Percentiles rank a stretch among this genome's conserved stretches.
These are phyloP conservation scores for Breviolum minutum DNA, from an alignment of 73 alveolate genomes.

Conservation along the genomic window DNA sequence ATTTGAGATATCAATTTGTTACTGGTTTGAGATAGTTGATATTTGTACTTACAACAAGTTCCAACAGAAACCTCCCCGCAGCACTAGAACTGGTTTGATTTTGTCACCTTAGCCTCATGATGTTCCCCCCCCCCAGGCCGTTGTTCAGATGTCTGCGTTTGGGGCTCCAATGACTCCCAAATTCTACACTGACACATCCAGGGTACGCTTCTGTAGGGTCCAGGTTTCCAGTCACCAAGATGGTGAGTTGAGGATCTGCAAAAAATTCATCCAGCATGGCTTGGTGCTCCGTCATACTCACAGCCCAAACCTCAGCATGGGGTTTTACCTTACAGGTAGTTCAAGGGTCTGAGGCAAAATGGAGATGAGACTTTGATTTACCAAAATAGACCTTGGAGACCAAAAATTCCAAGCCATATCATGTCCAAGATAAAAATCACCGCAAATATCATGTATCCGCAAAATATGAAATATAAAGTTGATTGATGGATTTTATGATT, in stretches of 20 bases:
- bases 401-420: too few relatives aligned
- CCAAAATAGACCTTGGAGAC: too few relatives aligned
- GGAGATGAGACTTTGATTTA: too few relatives aligned
- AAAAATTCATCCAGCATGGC: slow-evolving; percentile 88
- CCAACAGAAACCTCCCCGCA: too few relatives aligned
- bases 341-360: too few relatives aligned
- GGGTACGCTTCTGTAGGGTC: not conserved
- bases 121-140: not conserved
- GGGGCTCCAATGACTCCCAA: not conserved
- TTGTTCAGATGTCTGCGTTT: not conserved
- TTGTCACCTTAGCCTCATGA: too few relatives aligned
- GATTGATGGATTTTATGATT: too few relatives aligned
- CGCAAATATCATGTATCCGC: too few relatives aligned
- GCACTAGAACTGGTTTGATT: too few relatives aligned
- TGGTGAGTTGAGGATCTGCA: slow-evolving; percentile 10
- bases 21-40: not conserved
- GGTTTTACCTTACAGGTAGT: not conserved
- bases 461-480: too few relatives aligned
- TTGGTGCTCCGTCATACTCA: slow-evolving; percentile 59
- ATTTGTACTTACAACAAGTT: too few relatives aligned
- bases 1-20: not conserved
- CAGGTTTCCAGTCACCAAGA: slow-evolving; percentile 67
- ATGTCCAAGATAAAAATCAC: too few relatives aligned
- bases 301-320: slow-evolving; percentile 36
- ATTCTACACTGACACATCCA: not conserved